A percentile compares a stretch with the other conserved stretches of the same genome.
Conservation (phyloP, 768 basidiomycete species). For the Mycena galericulata region DNA sequence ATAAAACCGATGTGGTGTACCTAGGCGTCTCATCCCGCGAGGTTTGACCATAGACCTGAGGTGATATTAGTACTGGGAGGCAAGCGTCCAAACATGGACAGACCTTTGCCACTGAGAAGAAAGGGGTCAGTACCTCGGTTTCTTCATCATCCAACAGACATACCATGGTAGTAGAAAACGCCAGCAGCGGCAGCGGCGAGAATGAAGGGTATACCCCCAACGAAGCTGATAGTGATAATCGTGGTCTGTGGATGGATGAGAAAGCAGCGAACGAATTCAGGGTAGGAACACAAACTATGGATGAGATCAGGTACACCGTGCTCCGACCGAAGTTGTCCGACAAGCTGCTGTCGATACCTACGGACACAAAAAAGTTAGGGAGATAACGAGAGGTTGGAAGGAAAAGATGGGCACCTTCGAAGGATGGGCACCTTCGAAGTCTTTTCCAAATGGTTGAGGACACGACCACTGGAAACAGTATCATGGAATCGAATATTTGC, state of each 20-base stretch:
- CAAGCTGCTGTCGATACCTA: constrained; percentile 84
- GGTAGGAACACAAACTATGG: too few species aligned
- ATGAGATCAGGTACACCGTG: constrained; percentile 41
- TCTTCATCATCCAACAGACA: too few species aligned
- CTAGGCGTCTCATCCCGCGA: constrained; percentile 87
- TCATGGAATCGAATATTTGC: constrained; percentile 94
- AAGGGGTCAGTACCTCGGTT: too few species aligned
- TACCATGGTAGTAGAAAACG: constrained; percentile 77
- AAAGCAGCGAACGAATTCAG: too few species aligned
- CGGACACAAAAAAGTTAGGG: not conserved
- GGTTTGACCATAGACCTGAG: constrained; percentile 87
- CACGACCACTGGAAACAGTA: constrained; percentile 86
- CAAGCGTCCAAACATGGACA: too few species aligned
- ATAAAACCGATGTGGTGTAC: constrained; percentile 49
- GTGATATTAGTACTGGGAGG: too few species aligned
- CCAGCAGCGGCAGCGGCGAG: constrained; percentile 67
- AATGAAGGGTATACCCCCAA: constrained; percentile 84
- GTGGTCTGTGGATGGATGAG: too few species aligned
- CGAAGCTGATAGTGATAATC: constrained; percentile 75
- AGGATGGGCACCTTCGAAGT: constrained; percentile 88
- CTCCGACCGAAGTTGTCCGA: constrained; percentile 88
- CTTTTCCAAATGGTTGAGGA: constrained; percentile 90
- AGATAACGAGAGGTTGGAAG: too few species aligned
- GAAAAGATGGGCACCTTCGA: too few species aligned
- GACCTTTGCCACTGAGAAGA: too few species aligned